Evolutionary conservation across 83 land plant species (phyloP).

Genomic region (Thuja plicata): DNA sequence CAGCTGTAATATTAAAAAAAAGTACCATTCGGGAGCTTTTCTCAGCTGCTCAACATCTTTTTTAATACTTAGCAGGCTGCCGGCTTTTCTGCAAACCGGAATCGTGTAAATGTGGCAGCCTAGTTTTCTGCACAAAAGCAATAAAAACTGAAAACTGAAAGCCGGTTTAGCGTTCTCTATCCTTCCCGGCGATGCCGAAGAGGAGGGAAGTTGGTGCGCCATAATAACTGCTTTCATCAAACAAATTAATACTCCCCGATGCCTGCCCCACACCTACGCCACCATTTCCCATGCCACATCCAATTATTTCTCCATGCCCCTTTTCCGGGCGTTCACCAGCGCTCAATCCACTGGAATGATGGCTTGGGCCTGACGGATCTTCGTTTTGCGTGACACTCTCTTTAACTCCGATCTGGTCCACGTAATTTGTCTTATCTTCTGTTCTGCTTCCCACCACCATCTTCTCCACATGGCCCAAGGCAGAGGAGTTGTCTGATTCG

Average conservation of each 20-base stretch:
- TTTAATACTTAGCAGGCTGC: too few species aligned
- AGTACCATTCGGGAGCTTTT: too few species aligned
- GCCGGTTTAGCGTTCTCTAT: neutral
- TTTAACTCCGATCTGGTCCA: neutral
- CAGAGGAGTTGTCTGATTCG: neutral
- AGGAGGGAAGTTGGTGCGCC: neutral
- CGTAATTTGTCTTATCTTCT: too few species aligned
- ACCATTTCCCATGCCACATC: neutral
- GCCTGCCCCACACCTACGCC: neutral
- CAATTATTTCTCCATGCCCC: neutral
- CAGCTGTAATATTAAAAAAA: too few species aligned
- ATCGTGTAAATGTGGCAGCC: too few species aligned
- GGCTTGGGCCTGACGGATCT: neutral
- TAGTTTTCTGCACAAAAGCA: too few species aligned
- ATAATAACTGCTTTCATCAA: neutral
- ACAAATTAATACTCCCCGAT: neutral
- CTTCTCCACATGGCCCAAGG: neutral
- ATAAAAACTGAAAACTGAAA: too few species aligned
- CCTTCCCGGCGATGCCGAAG: neutral
- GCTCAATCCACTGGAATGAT: too few species aligned
- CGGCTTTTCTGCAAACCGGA: too few species aligned
- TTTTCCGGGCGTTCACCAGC: too few species aligned
- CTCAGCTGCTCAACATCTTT: too few species aligned
- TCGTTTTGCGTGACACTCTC: neutral
- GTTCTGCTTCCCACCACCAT: neutral